Evolutionary conservation across 192 early-diverging fungal genomes (phyloP).

Genomic region (Rhizoclosmatium sp.): DNA sequence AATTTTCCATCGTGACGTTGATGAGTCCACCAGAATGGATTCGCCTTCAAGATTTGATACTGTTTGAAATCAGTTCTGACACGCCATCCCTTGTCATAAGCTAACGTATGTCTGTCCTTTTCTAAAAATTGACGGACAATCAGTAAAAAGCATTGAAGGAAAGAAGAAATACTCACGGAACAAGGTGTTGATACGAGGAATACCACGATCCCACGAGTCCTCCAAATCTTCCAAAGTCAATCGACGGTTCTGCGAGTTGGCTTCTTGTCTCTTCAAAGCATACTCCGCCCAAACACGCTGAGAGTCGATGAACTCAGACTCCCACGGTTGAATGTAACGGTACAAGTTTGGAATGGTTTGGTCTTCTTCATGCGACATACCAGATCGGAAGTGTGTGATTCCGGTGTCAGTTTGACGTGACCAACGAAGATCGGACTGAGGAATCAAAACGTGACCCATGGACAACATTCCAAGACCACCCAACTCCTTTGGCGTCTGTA

Average conservation of each 20-base stretch:
- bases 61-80: slow-evolving; percentile 97
- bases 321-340: slow-evolving; percentile 98
- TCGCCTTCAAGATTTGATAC: slow-evolving; percentile 94
- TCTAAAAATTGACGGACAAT: slow-evolving; percentile 29
- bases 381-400: slow-evolving; percentile 97
- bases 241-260: slow-evolving; percentile 94
- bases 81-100: slow-evolving; percentile 99
- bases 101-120: slow-evolving; percentile 98
- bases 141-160: slow-evolving; percentile 1
- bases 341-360: slow-evolving; percentile 97
- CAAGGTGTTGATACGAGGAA: slow-evolving; percentile 97
- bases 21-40: slow-evolving; percentile 97
- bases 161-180: slow-evolving; percentile 63
- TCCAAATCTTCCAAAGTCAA: slow-evolving; percentile 98
- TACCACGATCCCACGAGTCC: slow-evolving; percentile 98
- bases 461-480: slow-evolving; percentile 98
- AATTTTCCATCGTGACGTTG: slow-evolving; percentile 86
- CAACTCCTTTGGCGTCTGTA: slow-evolving; percentile 88
- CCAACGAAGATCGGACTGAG: slow-evolving; percentile 96
- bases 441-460: slow-evolving; percentile 99
- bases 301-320: slow-evolving; percentile 98
- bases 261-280: slow-evolving; percentile 95
- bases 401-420: slow-evolving; percentile 95
- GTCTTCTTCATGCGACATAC: slow-evolving; percentile 98
- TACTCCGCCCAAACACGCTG: slow-evolving; percentile 99